Evolutionary conservation across 129 eudicot species (phyloP).

Genomic region (Ambrosia trifida): DNA sequence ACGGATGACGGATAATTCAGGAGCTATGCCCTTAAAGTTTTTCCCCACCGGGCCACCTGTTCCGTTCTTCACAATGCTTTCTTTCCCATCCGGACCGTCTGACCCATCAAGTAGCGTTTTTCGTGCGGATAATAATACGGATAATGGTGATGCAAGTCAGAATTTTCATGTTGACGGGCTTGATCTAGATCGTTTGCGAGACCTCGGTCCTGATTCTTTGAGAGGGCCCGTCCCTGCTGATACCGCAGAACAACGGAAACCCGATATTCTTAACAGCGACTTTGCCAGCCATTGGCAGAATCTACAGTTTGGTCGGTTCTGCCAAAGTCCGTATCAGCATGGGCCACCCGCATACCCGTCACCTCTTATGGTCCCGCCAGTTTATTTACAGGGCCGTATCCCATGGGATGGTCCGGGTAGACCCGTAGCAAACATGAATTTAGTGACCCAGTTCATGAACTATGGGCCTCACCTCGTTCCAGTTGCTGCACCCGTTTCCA

Average conservation of each 20-base stretch:
- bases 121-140: slow-evolving; percentile 47
- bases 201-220: slow-evolving; percentile 25
- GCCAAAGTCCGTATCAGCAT: slow-evolving; percentile 60
- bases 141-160: slow-evolving; percentile 47
- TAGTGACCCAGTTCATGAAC: slow-evolving; percentile 65
- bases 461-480: slow-evolving; percentile 78
- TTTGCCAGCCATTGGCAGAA: slow-evolving; percentile 91
- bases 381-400: slow-evolving; percentile 71
- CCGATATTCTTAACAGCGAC: slow-evolving; percentile 85
- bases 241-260: slow-evolving; percentile 42
- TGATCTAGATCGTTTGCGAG: slow-evolving; percentile 38
- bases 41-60: slow-evolving; percentile 98
- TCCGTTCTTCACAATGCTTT: slow-evolving; percentile 88
- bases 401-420: slow-evolving; percentile 92
- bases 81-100: slow-evolving; percentile 53
- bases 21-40: slow-evolving; percentile 53
- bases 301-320: slow-evolving; percentile 74
- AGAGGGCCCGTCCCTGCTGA: slow-evolving; percentile 40
- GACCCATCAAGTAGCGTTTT: slow-evolving; percentile 55
- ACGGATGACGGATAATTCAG: slow-evolving; percentile 62
- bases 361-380: slow-evolving; percentile 77
- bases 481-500: slow-evolving; percentile 54
- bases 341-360: slow-evolving; percentile 64
- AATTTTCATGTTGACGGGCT: slow-evolving; percentile 35
- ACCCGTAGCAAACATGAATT: slow-evolving; percentile 60